Conservation (phyloP, 306 rosid species). For the Vicia villosa region DNA sequence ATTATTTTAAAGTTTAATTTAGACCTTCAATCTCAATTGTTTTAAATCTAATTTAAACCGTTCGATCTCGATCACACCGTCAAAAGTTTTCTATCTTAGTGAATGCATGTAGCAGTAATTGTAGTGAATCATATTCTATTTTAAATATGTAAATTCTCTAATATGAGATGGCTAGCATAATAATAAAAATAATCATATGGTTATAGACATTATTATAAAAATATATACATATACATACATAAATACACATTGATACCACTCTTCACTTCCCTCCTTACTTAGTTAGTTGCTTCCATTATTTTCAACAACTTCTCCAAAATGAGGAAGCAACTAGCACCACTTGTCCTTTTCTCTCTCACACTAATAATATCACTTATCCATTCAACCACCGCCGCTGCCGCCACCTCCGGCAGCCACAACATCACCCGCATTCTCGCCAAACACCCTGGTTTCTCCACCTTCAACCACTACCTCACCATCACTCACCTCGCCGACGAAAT, state of each 20-base stretch:
- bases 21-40: too few species aligned
- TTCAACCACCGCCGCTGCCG: slow-evolving; percentile 41
- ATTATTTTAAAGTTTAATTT: too few species aligned
- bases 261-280: not conserved
- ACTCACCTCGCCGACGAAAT: slow-evolving; percentile 92
- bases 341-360: not conserved
- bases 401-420: slow-evolving; percentile 48
- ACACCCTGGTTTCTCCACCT: slow-evolving; percentile 77
- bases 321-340: slow-evolving; percentile 11
- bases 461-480: slow-evolving; percentile 83
- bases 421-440: slow-evolving; percentile 71
- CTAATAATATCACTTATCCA: slow-evolving; percentile 20
- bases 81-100: too few species aligned
- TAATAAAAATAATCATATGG: not conserved
- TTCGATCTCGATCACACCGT: too few species aligned
- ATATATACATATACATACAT: not conserved
- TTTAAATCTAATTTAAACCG: too few species aligned
- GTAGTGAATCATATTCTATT: too few species aligned
- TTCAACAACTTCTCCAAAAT: not conserved
- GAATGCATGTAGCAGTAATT: not conserved
- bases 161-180: not conserved
- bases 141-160: not conserved
- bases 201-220: not conserved
- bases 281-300: not conserved
- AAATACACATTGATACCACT: not conserved